Conservation (phyloP, 805 yeast species). For the Yarrowia alimentaria region DNA sequence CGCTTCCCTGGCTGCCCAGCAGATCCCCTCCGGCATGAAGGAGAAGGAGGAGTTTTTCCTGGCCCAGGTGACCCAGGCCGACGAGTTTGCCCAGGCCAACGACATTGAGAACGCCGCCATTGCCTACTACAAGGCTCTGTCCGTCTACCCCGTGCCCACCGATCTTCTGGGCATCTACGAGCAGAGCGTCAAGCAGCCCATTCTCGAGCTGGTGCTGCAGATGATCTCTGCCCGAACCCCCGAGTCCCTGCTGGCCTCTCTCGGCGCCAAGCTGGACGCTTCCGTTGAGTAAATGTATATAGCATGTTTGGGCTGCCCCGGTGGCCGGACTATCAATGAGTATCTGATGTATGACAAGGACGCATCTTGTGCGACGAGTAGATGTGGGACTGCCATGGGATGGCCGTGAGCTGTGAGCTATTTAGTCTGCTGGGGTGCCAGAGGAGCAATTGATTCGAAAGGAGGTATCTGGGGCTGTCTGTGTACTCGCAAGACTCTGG, state of each 20-base stretch:
- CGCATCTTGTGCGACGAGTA: no score
- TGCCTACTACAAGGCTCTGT: constrained; percentile 87
- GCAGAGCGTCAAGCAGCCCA: constrained; percentile 76
- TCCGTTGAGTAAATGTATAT: constrained; percentile 31
- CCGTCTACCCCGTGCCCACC: constrained; percentile 92
- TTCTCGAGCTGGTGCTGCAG: constrained; percentile 78
- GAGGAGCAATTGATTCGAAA: no score
- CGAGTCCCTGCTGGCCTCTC: constrained; percentile 60
- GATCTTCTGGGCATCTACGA: constrained; percentile 88
- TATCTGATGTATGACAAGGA: no score
- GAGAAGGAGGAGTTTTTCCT: constrained; percentile 79
- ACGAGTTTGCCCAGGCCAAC: constrained; percentile 71
- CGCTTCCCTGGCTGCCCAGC: constrained; percentile 64
- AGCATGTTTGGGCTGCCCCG: no score
- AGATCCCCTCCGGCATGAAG: constrained; percentile 66
- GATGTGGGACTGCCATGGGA: no score
- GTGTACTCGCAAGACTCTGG: no score
- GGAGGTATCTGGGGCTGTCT: no score
- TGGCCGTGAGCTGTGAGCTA: no score
- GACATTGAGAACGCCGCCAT: constrained; percentile 70
- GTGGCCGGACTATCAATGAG: no score
- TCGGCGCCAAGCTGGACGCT: constrained; percentile 45
- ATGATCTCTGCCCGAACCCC: constrained; percentile 93
- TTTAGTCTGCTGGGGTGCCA: no score
- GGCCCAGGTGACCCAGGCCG: constrained; percentile 81